Evolutionary conservation across 2,329 filamentous ascomycete species (phyloP).

Genomic region (Fusarium avenaceum): DNA sequence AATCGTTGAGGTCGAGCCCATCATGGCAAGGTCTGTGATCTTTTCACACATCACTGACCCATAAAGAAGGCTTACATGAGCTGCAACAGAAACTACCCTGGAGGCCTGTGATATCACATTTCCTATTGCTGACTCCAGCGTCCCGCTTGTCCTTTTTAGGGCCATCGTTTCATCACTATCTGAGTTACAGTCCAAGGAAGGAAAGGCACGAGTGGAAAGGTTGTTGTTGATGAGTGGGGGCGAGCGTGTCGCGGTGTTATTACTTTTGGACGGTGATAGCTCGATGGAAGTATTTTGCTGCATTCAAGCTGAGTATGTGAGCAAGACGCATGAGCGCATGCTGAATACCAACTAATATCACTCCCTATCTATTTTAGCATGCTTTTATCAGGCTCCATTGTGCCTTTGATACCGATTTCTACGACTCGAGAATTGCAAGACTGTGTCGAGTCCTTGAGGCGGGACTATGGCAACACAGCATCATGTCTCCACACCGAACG

Average conservation of each 20-base stretch:
- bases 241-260: slow-evolving; percentile 58
- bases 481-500: slow-evolving; percentile 3
- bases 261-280: slow-evolving; percentile 56
- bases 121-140: slow-evolving; percentile 42
- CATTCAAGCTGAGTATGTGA: slow-evolving; percentile 59
- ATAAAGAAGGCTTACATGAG: slow-evolving; percentile 9
- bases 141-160: slow-evolving; percentile 48
- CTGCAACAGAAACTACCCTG: slow-evolving; percentile 57
- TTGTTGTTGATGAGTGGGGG: slow-evolving; percentile 59
- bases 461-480: slow-evolving; percentile 36
- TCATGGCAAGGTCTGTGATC: slow-evolving; percentile 49
- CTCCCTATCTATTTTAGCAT: slow-evolving; percentile 44
- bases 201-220: slow-evolving; percentile 55
- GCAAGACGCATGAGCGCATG: background rate
- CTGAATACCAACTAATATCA: background rate
- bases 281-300: slow-evolving; percentile 55
- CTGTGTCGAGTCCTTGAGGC: slow-evolving; percentile 57
- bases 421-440: slow-evolving; percentile 53
- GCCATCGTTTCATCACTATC: slow-evolving; percentile 58
- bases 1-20: slow-evolving; percentile 41
- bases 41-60: background rate
- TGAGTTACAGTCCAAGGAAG: slow-evolving; percentile 53
- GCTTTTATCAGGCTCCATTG: slow-evolving; percentile 49
- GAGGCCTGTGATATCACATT: slow-evolving; percentile 63
- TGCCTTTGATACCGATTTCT: slow-evolving; percentile 61